Evolutionary conservation across 192 early-diverging fungal genomes (phyloP), one percentile per base, ranked within the genome.

Genomic region (Entomortierella beljakovae): DNA sequence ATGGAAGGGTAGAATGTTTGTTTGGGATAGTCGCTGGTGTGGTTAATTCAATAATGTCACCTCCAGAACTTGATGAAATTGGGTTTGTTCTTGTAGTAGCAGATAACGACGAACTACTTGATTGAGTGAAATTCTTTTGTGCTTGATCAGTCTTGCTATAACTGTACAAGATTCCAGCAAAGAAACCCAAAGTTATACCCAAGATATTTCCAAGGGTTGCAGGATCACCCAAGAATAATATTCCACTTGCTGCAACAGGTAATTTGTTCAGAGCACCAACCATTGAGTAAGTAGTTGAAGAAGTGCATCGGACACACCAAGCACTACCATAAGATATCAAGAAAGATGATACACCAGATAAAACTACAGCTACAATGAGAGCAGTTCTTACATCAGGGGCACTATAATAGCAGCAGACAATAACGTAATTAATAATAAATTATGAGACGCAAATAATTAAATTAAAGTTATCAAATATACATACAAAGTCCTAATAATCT

Each of bases 211-310:
- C 95, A 46, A 89, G 76, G 0, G 94, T 94, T 28, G 95, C 87
- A n/a, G 90, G 89, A 67, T 96, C 96, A 43, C 91, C 91, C 84
- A 99, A 95, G 86, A 97, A 98, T 13, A 99, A 35, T 85, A 99
- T 98, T 34, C 97, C 96, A 64, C 93, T 93, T 32, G 97, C 84
- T 5, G 96, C 94, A 64, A 99, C 95, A 20, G 98, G 98, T 28
- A 99, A 84, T 71, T 99, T 99, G 84, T 99, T 99, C 51, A 99
- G 91, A 9, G 98, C 97, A 13, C 98, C 98, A 37, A 96, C 95
- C 98, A 99, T 99, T 22, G 90, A 91, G 80, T 94, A 95, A 0
- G 94, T 95, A 22, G 94, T 95, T 13, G 91, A 92, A 3, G 86
- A 90, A 20, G 92, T 86, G 13, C 91, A 87, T 40, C 94, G 86